Base-by-base conservation (phyloP, 306 rosid species). In the Malus sylvestris region DNA sequence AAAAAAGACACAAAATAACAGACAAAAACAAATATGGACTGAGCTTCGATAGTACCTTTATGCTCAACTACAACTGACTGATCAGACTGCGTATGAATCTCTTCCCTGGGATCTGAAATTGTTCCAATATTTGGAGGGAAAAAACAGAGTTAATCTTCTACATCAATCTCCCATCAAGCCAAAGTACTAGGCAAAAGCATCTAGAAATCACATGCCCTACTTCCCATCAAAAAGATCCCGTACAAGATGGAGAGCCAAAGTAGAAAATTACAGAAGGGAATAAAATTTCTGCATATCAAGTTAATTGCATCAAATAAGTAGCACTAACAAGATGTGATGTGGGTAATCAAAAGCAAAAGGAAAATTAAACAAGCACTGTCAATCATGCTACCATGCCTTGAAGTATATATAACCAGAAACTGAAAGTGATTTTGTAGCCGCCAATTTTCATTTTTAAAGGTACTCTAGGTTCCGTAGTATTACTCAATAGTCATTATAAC, bases 41-140 rank as follows among this genome's bases (percentile, higher is more conserved):
- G 60, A 32, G 55, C 46, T 44, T 60, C 30, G 16, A 62, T 25
- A 23, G 68, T 72, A 90, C 98, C 97, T 83, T 85, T 89, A 52
- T 83, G 86, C 79, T 84, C 92, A 74, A 79, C 80, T 51, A 74
- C 88, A 35, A 59, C 81, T 46, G 85, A 77, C 76, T 72, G 64
- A 9, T 12, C 12, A 27, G 77, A 42, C 16, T 80, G 80, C 32
- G 78, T 60, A 67, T 72, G 76, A 71, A 77, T 82, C 57, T 80
- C 89, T 76, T 79, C 80, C 81, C 68, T 83, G 55, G 68, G 75
- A 85, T 76, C 93, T 89, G 90, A 82, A 80, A 88, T 74, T 61
- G 82, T 19, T 81, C 19, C 49, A 72, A 83, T 29, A 73, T 42
- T 44, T 10, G 20, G 51, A 52, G 29, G 68, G 29, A 11, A 11